Base-by-base conservation (phyloP, 2,329 filamentous ascomycete species). In the Nothopassalora personata region DNA sequence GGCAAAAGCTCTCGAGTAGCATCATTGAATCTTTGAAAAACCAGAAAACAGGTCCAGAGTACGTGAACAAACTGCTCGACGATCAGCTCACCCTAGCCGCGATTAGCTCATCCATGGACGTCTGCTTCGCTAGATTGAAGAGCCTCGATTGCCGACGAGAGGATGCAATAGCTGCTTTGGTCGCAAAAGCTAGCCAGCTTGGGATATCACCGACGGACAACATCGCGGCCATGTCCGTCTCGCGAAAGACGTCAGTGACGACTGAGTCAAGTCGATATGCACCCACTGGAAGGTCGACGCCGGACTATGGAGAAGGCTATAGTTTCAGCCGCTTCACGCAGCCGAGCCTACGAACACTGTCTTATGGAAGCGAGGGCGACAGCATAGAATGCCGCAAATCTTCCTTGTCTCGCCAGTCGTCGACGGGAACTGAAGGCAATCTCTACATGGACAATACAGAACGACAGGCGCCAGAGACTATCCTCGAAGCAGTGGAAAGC, bases 91-190 rank as follows among this genome's bases (percentile, higher is more conserved):
- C 64, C 18, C 63, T 72, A 10, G 59, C 67, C 5, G 66, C 70
- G 4, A 61, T 70, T 48, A 68, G 65, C 56, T 69, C 67, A 39
- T 71, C 70, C 0, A 71, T 72, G 67, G 70, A 72, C 50, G 70
- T 72, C 30, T 71, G 69, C 59, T 66, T 70, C 46, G 70, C 70
- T 6, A 70, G 71, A 50, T 56, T 72, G 33, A 71, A 71, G 51
- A 68, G 67, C 5, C 57, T 72, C 11, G 68, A 71, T 19, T 71
- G 67, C 47, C 57, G 64, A 19, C 70, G 67, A 54, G 70, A 72
- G 51, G 67, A 68, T 30, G 67, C 66, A 1, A 63, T 70, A 19
- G 47, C 60, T 36, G 60, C 60, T 5, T 59, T 69, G 30, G 59
- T 67, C 33, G 60, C 63, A 8, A 60, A 63, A 47, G 45, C 60